Conservation (phyloP, 2,329 filamentous ascomycete genomes). For the Aspergillus tanneri region DNA sequence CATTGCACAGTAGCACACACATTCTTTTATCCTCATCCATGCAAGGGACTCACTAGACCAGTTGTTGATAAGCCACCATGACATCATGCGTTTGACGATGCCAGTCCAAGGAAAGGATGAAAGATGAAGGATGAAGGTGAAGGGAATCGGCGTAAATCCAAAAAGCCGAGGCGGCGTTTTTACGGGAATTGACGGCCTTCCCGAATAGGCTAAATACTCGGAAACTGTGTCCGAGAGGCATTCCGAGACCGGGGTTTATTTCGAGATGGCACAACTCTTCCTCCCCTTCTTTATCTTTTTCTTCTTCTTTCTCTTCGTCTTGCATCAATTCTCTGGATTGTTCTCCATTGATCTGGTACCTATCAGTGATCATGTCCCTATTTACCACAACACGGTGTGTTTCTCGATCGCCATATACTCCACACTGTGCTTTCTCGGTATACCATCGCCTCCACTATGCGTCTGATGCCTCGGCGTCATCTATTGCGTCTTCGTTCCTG, state of each 20-base stretch:
- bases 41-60: too few relatives aligned
- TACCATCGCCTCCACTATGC: constrained; percentile 10
- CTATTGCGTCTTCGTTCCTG: constrained; percentile 44
- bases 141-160: not conserved
- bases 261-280: not conserved
- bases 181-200: too few relatives aligned
- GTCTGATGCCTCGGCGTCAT: constrained; percentile 28
- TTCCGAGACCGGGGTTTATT: not conserved
- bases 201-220: not conserved
- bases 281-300: not conserved
- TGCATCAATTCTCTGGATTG: not conserved
- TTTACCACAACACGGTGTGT: not conserved
- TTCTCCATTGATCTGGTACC: not conserved
- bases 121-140: not conserved
- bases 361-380: constrained; percentile 8
- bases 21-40: too few relatives aligned
- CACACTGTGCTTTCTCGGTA: constrained; percentile 16
- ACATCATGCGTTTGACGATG: too few relatives aligned
- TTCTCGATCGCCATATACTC: not conserved
- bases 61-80: too few relatives aligned
- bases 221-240: not conserved
- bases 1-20: too few relatives aligned
- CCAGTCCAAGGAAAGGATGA: not conserved
- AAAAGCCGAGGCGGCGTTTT: not conserved
- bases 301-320: not conserved